These are phyloP conservation scores for Parmelia sp. DNA, from an alignment of 495 filamentous ascomycete genomes.

Conservation along the genomic window DNA sequence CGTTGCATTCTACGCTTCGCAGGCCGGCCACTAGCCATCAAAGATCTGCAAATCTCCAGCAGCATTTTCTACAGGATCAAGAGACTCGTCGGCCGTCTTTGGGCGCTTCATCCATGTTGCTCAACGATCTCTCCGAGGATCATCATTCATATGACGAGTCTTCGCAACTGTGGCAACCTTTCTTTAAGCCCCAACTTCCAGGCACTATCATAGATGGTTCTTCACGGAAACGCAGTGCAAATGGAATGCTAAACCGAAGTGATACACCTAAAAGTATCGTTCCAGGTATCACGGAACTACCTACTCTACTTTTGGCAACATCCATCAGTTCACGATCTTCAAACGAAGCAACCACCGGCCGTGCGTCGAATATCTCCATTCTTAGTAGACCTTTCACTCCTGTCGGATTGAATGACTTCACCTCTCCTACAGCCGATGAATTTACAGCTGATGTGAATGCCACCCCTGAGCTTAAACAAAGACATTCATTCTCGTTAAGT, in stretches of 20 bases:
- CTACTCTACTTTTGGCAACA: constrained; percentile 40
- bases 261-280: constrained; percentile 31
- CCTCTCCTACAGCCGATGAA: neutral
- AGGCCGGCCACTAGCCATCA: constrained; percentile 86
- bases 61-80: constrained; percentile 21
- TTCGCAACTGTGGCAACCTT: constrained; percentile 39
- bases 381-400: constrained; percentile 27
- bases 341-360: constrained; percentile 12
- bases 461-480: constrained; percentile 22
- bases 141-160: constrained; percentile 16
- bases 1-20: constrained; percentile 49
- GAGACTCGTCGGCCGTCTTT: constrained; percentile 10
- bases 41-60: constrained; percentile 60
- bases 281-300: constrained; percentile 28
- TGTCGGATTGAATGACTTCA: constrained; percentile 9
- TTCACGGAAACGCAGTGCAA: constrained; percentile 27
- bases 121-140: constrained; percentile 21
- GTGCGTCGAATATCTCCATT: constrained; percentile 17
- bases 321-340: constrained; percentile 29
- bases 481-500: constrained; percentile 32
- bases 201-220: constrained; percentile 35
- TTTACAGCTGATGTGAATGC: neutral
- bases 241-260: constrained; percentile 21
- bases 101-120: constrained; percentile 17
- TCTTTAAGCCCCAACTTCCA: constrained; percentile 38